Base-by-base conservation (phyloP, 192 early-diverging fungal genomes). In the Umbelopsis sp. region DNA sequence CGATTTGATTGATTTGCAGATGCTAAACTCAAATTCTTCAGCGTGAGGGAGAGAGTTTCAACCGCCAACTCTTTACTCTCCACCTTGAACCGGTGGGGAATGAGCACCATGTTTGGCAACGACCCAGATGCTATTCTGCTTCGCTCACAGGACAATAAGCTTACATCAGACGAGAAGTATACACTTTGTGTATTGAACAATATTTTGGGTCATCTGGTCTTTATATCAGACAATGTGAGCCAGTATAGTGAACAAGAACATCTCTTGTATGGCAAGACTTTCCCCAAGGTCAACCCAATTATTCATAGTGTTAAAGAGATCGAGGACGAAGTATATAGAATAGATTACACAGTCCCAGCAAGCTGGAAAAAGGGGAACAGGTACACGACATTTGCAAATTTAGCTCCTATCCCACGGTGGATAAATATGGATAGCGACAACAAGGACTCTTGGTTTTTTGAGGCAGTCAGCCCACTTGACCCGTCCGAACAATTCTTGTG, bases 41-140 rank as follows among this genome's bases (percentile, higher is more conserved):
- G 81, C 49, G 84, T 83, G 3, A 70, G 81, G 6, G 84, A 85
- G 49, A 80, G 82, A 41, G 80, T 85, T 16, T 74, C 84, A 4
- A 80, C 79, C 22, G 66, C 67, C 23, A 85, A 81, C 55, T 82
- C 84, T 1, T 52, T 85, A 58, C 69, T 76, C 1, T 85, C 84
- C 12, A 85, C 84, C 0, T 50, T 85, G 11, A 71, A 72, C 33
- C 76, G 84, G 0, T 85, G 84, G 84, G 74, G 79, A 9, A 72
- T 85, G 70, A 71, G 49, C 0, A 55, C 69, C 2, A 74, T 82
- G 49, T 82, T 82, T 76, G 84, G 81, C 0, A 85, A 76, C 25
- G 84, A 85, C 64, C 81, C 84, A 8, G 84, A 85, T 49, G 84
- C 82, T n/a, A 79, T 74, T 37, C 79, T 85, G 46, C 67, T 85